These are phyloP conservation scores for Angomonas ambiguus DNA, from an alignment of 208 protist species.

Conservation along the genomic window DNA sequence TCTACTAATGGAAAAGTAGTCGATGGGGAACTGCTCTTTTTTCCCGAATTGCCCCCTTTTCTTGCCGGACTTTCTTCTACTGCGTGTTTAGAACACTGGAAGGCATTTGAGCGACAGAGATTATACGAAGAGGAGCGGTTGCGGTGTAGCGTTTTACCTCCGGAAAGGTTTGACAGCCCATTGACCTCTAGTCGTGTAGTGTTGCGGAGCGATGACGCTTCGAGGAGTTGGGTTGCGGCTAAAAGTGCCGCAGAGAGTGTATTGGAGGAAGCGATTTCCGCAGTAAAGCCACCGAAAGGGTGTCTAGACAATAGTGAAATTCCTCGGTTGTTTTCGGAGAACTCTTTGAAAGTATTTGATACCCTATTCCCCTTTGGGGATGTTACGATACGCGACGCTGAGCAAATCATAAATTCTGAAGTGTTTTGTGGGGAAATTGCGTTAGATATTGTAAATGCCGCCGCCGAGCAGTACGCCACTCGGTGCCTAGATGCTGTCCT, in stretches of 20 bases:
- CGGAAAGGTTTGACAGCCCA: no score
- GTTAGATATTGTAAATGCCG: slow-evolving; percentile 56
- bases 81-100: not conserved
- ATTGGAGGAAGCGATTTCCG: not conserved
- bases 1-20: not conserved
- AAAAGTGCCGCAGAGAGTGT: not conserved
- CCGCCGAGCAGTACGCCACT: slow-evolving; percentile 42
- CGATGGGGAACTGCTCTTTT: not conserved
- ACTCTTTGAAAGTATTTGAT: not conserved
- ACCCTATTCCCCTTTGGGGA: slow-evolving; percentile 7
- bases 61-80: not conserved
- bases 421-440: slow-evolving; percentile 55
- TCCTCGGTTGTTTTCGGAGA: not conserved
- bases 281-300: not conserved
- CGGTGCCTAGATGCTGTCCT: slow-evolving; percentile 55
- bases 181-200: no score
- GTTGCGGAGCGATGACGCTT: not conserved
- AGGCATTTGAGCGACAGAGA: not conserved
- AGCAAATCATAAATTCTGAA: slow-evolving; percentile 19
- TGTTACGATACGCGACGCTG: not conserved
- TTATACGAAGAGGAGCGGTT: slow-evolving; percentile 5
- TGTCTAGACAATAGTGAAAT: not conserved
- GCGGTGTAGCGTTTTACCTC: not conserved
- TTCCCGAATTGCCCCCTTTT: slow-evolving; percentile 4
- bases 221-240: not conserved